A percentile compares a stretch with the other conserved stretches of the same genome.
These are phyloP conservation scores for Nepenthes alata DNA, from an alignment of 179 eudicot genomes.

Conservation along the genomic window DNA sequence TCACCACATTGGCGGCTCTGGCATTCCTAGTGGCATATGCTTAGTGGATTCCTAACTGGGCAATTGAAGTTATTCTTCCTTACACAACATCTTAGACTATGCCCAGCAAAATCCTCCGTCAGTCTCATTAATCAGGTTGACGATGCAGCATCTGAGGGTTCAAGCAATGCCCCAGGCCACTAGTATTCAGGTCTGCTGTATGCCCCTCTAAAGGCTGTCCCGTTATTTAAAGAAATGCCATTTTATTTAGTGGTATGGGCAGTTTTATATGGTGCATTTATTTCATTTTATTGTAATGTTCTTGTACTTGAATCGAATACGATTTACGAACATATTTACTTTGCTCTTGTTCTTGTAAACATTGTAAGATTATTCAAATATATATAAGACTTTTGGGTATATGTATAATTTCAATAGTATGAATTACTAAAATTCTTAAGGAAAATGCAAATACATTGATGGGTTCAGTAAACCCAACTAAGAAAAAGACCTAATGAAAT, in stretches of 20 bases:
- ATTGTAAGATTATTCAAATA: no score
- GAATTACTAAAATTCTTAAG: no score
- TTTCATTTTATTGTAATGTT: no score
- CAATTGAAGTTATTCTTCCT: neutral
- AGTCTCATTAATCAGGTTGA: slow-evolving; percentile 2
- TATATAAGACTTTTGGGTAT: no score
- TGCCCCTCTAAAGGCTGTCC: slow-evolving; percentile 11
- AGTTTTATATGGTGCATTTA: slow-evolving; percentile 3
- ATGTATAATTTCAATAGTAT: no score
- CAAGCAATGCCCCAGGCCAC: slow-evolving; percentile 7
- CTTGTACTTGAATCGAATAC: no score
- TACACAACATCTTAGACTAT: neutral
- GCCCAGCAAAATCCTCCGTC: slow-evolving; percentile 5
- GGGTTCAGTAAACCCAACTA: no score
- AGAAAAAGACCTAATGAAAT: no score
- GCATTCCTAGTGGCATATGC: slow-evolving; percentile 21
- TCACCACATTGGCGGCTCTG: slow-evolving; percentile 16
- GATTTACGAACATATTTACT: no score
- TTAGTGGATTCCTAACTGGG: slow-evolving; percentile 6
- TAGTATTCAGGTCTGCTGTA: slow-evolving; percentile 9
- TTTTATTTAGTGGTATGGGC: slow-evolving; percentile 20
- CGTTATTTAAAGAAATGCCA: slow-evolving; percentile 9
- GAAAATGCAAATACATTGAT: no score
- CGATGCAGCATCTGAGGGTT: slow-evolving; percentile 3
- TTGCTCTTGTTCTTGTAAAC: no score